Percentiles rank a stretch among this genome's conserved stretches.
Conservation (phyloP, 2,329 filamentous ascomycete species). For the Aspergillus ochraceus region DNA sequence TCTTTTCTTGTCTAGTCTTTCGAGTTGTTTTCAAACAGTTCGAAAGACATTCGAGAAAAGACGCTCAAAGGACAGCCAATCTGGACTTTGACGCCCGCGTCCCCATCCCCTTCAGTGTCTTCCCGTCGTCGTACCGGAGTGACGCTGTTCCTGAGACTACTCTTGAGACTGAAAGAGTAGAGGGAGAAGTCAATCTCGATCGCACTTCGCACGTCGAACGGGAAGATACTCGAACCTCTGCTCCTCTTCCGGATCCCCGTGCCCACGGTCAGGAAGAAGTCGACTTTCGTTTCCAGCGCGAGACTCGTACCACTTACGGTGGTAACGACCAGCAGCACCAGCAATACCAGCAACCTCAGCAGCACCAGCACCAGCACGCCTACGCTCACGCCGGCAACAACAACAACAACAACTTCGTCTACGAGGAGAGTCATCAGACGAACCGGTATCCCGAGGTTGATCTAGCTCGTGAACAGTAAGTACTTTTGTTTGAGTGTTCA, state of each 20-base stretch:
- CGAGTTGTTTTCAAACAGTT: slow-evolving; percentile 47
- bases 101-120: slow-evolving; percentile 99
- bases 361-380: not conserved
- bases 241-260: slow-evolving; percentile 64
- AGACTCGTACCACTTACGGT: slow-evolving; percentile 35
- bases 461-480: slow-evolving; percentile 52
- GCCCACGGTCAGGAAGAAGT: slow-evolving; percentile 81
- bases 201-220: slow-evolving; percentile 83
- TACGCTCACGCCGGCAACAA: not conserved
- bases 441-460: slow-evolving; percentile 50
- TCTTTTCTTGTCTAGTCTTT: slow-evolving; percentile 52
- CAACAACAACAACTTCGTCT: not conserved
- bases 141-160: slow-evolving; percentile 66
- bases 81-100: slow-evolving; percentile 99
- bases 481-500: slow-evolving; percentile 17
- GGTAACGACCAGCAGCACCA: slow-evolving; percentile 6
- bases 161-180: slow-evolving; percentile 68
- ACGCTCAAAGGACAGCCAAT: slow-evolving; percentile 79
- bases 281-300: slow-evolving; percentile 68
- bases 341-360: not conserved
- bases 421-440: slow-evolving; percentile 37
- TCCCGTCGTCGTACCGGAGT: slow-evolving; percentile 95
- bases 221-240: slow-evolving; percentile 84
- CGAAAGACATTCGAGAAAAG: slow-evolving; percentile 67
- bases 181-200: slow-evolving; percentile 81